A percentile compares a stretch with the other conserved stretches of the same genome.
phyloP scores from a whole-genome alignment of 306 rosid species.

The barrel medic (Medicago truncatula) region DNA sequence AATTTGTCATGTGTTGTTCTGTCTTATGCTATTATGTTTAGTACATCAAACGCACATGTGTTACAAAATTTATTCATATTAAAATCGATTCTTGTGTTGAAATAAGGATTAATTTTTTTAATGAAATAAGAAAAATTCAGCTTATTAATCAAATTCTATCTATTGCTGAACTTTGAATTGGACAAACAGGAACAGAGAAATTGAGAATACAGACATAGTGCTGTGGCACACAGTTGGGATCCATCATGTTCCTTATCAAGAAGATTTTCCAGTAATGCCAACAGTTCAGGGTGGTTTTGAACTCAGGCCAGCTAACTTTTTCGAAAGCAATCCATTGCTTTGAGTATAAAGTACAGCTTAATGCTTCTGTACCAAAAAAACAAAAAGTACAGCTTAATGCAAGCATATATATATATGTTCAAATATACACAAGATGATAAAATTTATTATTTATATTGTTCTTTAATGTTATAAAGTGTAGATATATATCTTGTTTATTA shows the following conservation, averaged over 20 bases:
- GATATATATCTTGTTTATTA: too few species aligned
- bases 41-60: too few species aligned
- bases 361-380: too few species aligned
- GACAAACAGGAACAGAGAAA: constrained; percentile 66
- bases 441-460: not conserved
- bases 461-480: not conserved
- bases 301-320: constrained; percentile 85
- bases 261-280: constrained; percentile 88
- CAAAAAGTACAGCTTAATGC: too few species aligned
- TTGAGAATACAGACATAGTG: constrained; percentile 82
- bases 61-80: too few species aligned
- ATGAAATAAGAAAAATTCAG: not conserved
- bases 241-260: constrained; percentile 86
- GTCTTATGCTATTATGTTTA: too few species aligned
- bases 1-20: too few species aligned
- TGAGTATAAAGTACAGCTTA: not conserved
- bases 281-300: constrained; percentile 77
- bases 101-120: too few species aligned
- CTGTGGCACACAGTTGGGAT: constrained; percentile 85
- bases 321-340: constrained; percentile 70
- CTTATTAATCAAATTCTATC: not conserved
- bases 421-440: too few species aligned
- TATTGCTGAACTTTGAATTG: not conserved
- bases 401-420: too few species aligned
- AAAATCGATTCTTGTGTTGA: too few species aligned